Conservation (phyloP, 345 rosid genomes). For the Arabidopsis arenosa region DNA sequence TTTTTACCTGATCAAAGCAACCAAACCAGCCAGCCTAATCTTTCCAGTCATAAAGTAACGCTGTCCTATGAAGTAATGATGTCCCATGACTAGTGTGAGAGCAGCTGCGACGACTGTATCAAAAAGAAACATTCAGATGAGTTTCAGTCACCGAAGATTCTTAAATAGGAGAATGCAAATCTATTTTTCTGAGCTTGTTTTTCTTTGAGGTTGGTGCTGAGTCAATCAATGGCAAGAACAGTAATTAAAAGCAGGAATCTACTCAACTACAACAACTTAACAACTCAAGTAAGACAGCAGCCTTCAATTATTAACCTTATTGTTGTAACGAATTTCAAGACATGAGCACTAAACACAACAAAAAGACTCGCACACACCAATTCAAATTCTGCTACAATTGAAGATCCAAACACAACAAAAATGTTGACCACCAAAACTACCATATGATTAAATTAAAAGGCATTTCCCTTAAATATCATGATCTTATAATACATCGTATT, state of each 20-base stretch:
- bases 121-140: too few species aligned
- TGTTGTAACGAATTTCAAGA: too few species aligned
- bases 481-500: too few species aligned
- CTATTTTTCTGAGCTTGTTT: background rate
- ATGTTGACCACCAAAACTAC: background rate
- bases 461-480: too few species aligned
- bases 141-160: background rate
- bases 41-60: too few species aligned
- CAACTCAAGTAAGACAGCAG: slow-evolving; percentile 8
- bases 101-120: too few species aligned
- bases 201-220: background rate
- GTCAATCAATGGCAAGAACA: slow-evolving; percentile 22
- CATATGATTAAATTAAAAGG: too few species aligned
- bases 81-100: too few species aligned
- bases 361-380: slow-evolving; percentile 1
- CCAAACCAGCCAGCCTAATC: too few species aligned
- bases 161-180: background rate
- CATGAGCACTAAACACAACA: background rate
- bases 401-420: slow-evolving; percentile 23
- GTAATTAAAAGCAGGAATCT: background rate
- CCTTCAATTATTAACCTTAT: background rate
- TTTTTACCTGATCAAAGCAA: too few species aligned
- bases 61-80: too few species aligned
- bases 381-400: background rate
- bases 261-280: slow-evolving; percentile 21